Conservation (phyloP, 768 basidiomycete genomes). For the Holtermanniella nyarrowii region DNA sequence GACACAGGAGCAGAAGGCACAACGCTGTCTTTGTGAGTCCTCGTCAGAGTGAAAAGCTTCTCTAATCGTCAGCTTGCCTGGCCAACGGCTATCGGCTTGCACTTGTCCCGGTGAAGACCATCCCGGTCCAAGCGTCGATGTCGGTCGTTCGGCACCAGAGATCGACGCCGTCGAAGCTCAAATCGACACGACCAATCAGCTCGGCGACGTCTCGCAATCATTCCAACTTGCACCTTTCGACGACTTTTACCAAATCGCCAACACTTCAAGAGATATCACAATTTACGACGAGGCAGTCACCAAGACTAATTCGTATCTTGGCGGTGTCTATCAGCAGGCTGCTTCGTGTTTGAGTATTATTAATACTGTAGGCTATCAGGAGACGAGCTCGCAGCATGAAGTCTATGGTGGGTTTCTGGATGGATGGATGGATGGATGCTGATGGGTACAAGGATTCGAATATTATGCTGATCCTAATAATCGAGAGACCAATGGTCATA, state of each 20-base stretch:
- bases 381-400: slow-evolving; percentile 8
- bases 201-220: slow-evolving; percentile 68
- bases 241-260: slow-evolving; percentile 47
- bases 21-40: slow-evolving; percentile 27
- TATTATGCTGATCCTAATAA: slow-evolving; percentile 64
- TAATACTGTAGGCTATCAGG: slow-evolving; percentile 10
- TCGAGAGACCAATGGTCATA: slow-evolving; percentile 55
- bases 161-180: slow-evolving; percentile 83
- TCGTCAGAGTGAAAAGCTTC: no score
- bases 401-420: slow-evolving; percentile 18
- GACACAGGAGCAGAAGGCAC: slow-evolving; percentile 19
- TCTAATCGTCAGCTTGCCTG: slow-evolving; percentile 50
- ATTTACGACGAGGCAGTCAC: slow-evolving; percentile 37
- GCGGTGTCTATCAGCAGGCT: slow-evolving; percentile 42
- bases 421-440: slow-evolving; percentile 41
- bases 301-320: slow-evolving; percentile 39
- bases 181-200: slow-evolving; percentile 35
- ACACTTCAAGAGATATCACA: slow-evolving; percentile 34
- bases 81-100: slow-evolving; percentile 76
- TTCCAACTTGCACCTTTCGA: slow-evolving; percentile 64
- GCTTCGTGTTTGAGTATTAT: slow-evolving; percentile 20
- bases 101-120: slow-evolving; percentile 77
- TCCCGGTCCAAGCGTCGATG: slow-evolving; percentile 73
- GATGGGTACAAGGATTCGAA: slow-evolving; percentile 59
- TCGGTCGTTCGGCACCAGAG: slow-evolving; percentile 75